Conservation (phyloP, 2,329 filamentous ascomycete genomes). For the Dactylellina sp. region DNA sequence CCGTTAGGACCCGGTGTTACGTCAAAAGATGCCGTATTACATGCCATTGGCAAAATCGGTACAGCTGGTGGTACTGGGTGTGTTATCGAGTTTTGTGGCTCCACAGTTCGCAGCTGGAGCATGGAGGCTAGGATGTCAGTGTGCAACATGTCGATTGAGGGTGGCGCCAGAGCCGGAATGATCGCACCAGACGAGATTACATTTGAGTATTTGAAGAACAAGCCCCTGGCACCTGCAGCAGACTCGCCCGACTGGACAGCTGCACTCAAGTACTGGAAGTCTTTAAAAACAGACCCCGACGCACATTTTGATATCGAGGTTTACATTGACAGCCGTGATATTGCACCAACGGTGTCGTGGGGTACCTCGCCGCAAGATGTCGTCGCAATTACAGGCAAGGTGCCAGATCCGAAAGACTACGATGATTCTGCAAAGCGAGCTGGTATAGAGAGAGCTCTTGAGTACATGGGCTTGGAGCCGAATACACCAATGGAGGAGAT, state of each 20-base stretch:
- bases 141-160: slow-evolving; percentile 99
- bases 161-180: slow-evolving; percentile 93
- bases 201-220: slow-evolving; percentile 93
- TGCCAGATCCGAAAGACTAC: slow-evolving; percentile 91
- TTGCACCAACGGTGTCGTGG: slow-evolving; percentile 93
- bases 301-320: slow-evolving; percentile 92
- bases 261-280: slow-evolving; percentile 87
- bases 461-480: slow-evolving; percentile 94
- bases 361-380: slow-evolving; percentile 97
- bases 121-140: slow-evolving; percentile 99
- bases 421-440: slow-evolving; percentile 81
- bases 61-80: slow-evolving; percentile 94
- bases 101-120: slow-evolving; percentile 86
- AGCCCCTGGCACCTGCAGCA: slow-evolving; percentile 85
- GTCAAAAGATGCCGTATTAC: slow-evolving; percentile 93
- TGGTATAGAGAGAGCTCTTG: slow-evolving; percentile 81
- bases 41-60: slow-evolving; percentile 92
- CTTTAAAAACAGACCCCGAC: slow-evolving; percentile 83
- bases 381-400: slow-evolving; percentile 89
- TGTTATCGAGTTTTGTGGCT: slow-evolving; percentile 97
- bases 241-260: slow-evolving; percentile 90
- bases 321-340: slow-evolving; percentile 90
- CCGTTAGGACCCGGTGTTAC: slow-evolving; percentile 89
- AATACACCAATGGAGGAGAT: slow-evolving; percentile 95
- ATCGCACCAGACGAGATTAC: slow-evolving; percentile 93